A percentile compares a stretch with the other conserved stretches of the same genome.
Evolutionary conservation across 2,329 filamentous ascomycete genomes (phyloP).

Genomic region (Dryadomyces quercus-mongolicae): DNA sequence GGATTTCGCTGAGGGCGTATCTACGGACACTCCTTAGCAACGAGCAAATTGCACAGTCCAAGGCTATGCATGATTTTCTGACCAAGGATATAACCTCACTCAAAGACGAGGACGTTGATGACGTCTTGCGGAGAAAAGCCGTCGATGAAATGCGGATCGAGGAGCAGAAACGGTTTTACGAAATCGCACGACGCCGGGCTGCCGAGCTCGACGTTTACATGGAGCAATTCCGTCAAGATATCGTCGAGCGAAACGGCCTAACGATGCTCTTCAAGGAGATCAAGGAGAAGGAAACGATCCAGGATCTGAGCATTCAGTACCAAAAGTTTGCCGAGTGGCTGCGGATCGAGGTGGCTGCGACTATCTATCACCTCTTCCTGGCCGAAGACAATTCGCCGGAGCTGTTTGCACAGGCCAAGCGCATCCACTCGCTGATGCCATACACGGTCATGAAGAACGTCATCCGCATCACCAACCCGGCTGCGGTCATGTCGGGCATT

Average conservation of each 20-base stretch:
- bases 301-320: conserved; percentile 85
- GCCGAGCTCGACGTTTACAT: conserved; percentile 95
- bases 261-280: conserved; percentile 91
- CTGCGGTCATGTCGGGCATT: conserved; percentile 91
- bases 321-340: conserved; percentile 98
- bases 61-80: conserved; percentile 75
- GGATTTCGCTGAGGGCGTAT: conserved; percentile 83
- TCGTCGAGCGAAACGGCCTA: conserved; percentile 65
- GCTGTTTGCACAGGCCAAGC: conserved; percentile 83
- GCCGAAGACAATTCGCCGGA: conserved; percentile 98
- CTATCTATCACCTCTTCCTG: conserved; percentile 91
- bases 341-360: conserved; percentile 91
- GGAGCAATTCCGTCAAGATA: conserved; percentile 71
- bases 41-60: conserved; percentile 69
- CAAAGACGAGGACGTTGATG: conserved; percentile 71
- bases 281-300: conserved; percentile 75
- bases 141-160: conserved; percentile 82
- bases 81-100: conserved; percentile 58
- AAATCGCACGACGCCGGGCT: conserved; percentile 81
- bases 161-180: conserved; percentile 89
- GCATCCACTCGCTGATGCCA: conserved; percentile 88
- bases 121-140: conserved; percentile 66
- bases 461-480: conserved; percentile 90
- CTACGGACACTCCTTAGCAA: conserved; percentile 79
- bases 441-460: conserved; percentile 93